phyloP scores from a whole-genome alignment of 305 asterid genomes.

The Galium porrigens region DNA sequence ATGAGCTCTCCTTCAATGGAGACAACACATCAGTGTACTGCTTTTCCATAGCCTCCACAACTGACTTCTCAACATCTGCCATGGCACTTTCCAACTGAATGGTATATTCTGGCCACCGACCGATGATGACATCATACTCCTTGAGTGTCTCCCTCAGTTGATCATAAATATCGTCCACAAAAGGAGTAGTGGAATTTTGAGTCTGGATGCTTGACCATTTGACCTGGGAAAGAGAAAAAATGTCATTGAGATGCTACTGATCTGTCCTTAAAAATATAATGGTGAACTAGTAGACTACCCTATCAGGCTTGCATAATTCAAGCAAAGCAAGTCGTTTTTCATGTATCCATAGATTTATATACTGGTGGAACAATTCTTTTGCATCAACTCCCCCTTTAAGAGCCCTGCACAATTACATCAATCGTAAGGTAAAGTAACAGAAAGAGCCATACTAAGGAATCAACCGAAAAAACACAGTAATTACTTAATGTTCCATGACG shows the following conservation, averaged over 20 bases:
- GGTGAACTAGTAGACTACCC: slow-evolving; percentile 27
- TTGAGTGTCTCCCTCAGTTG: slow-evolving; percentile 57
- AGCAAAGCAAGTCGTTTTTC: slow-evolving; percentile 71
- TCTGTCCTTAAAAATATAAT: not conserved
- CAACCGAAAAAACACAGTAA: slow-evolving; percentile 12
- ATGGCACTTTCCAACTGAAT: slow-evolving; percentile 64
- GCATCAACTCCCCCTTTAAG: slow-evolving; percentile 86
- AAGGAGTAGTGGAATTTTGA: slow-evolving; percentile 45
- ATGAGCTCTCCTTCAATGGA: slow-evolving; percentile 62
- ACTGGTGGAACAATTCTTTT: slow-evolving; percentile 64
- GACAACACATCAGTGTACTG: slow-evolving; percentile 62
- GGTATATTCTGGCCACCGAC: slow-evolving; percentile 89
- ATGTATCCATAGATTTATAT: slow-evolving; percentile 70
- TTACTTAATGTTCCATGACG: slow-evolving; percentile 69
- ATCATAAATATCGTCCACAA: slow-evolving; percentile 56
- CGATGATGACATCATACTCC: slow-evolving; percentile 64
- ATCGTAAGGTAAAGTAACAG: slow-evolving; percentile 5
- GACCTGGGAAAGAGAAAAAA: slow-evolving; percentile 29
- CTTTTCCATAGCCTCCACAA: slow-evolving; percentile 70
- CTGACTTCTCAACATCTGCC: slow-evolving; percentile 79
- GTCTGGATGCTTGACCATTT: slow-evolving; percentile 42
- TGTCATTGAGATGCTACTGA: not conserved
- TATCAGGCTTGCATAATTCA: slow-evolving; percentile 75
- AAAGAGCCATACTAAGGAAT: not conserved
- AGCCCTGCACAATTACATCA: slow-evolving; percentile 34